phyloP scores from a whole-genome alignment of 306 rosid genomes.

The Senna tora region DNA sequence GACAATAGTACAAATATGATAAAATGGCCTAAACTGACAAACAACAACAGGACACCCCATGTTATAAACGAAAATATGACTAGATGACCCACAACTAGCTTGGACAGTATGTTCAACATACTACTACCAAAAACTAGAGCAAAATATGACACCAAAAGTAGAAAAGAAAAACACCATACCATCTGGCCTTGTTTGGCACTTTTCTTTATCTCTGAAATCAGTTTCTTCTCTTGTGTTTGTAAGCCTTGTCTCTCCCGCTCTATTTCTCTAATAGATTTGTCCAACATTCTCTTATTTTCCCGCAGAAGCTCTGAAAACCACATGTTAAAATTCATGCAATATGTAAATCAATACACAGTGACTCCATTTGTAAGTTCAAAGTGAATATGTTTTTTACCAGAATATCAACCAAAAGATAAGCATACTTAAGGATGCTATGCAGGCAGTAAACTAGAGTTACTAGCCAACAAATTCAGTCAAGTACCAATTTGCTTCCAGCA shows the following conservation, averaged over 20 bases:
- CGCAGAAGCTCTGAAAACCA: constrained; percentile 74
- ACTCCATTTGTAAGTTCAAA: neutral
- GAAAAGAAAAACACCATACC: constrained; percentile 48
- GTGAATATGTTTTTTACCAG: neutral
- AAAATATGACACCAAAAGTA: constrained; percentile 5
- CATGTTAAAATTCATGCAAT: constrained; percentile 12
- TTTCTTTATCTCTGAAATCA: constrained; percentile 85
- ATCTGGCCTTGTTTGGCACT: constrained; percentile 95
- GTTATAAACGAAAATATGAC: neutral
- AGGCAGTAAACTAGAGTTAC: neutral
- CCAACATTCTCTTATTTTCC: constrained; percentile 92
- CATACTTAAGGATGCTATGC: neutral
- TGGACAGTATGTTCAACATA: constrained; percentile 5
- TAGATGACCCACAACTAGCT: constrained; percentile 12
- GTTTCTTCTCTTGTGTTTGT: constrained; percentile 83
- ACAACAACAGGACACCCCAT: neutral
- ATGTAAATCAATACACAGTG: constrained; percentile 10
- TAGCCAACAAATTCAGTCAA: neutral
- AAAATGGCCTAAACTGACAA: constrained; percentile 10
- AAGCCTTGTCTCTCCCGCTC: constrained; percentile 84
- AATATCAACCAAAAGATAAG: constrained; percentile 2
- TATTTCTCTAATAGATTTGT: constrained; percentile 84
- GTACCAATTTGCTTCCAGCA: neutral
- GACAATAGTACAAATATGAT: neutral
- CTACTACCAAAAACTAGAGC: neutral